Evolutionary conservation across 2,329 filamentous ascomycete genomes (phyloP).

Genomic region (Chrysoporthe puriensis): DNA sequence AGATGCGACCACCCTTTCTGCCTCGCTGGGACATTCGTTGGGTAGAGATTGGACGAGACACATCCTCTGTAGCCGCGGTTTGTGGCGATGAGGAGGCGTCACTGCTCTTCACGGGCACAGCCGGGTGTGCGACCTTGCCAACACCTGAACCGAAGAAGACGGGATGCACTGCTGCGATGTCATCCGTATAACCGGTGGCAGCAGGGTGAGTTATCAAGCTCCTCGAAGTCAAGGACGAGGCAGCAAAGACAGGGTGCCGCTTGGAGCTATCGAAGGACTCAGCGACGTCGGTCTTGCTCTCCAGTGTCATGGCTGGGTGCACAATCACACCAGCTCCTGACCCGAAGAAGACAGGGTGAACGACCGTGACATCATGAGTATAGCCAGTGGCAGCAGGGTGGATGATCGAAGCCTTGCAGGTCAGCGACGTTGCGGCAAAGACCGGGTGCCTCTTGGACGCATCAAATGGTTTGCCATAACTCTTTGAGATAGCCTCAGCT

Average conservation of each 20-base stretch:
- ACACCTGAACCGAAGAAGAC: slow-evolving; percentile 38
- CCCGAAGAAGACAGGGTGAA: slow-evolving; percentile 41
- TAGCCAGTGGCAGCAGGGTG: slow-evolving; percentile 40
- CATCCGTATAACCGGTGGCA: slow-evolving; percentile 37
- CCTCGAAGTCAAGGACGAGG: slow-evolving; percentile 33
- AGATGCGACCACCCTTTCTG: slow-evolving; percentile 14
- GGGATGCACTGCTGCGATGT: slow-evolving; percentile 37
- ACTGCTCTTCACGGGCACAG: slow-evolving; percentile 25
- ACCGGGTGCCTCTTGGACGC: slow-evolving; percentile 40
- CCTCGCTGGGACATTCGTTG: slow-evolving; percentile 14
- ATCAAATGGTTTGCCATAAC: slow-evolving; percentile 32
- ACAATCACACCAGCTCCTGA: slow-evolving; percentile 32
- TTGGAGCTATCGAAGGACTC: slow-evolving; percentile 35
- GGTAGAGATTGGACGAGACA: neutral
- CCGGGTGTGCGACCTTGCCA: slow-evolving; percentile 33
- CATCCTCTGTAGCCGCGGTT: neutral
- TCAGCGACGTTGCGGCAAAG: slow-evolving; percentile 35
- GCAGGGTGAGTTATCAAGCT: slow-evolving; percentile 37
- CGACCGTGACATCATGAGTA: slow-evolving; percentile 35
- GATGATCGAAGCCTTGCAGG: slow-evolving; percentile 32
- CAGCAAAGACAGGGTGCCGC: slow-evolving; percentile 40
- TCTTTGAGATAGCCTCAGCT: slow-evolving; percentile 32
- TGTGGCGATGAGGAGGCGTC: neutral
- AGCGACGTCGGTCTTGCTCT: slow-evolving; percentile 23
- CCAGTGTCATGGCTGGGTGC: slow-evolving; percentile 34